Conservation (phyloP, 305 asterid genomes). For the Fraxinus baroniana region DNA sequence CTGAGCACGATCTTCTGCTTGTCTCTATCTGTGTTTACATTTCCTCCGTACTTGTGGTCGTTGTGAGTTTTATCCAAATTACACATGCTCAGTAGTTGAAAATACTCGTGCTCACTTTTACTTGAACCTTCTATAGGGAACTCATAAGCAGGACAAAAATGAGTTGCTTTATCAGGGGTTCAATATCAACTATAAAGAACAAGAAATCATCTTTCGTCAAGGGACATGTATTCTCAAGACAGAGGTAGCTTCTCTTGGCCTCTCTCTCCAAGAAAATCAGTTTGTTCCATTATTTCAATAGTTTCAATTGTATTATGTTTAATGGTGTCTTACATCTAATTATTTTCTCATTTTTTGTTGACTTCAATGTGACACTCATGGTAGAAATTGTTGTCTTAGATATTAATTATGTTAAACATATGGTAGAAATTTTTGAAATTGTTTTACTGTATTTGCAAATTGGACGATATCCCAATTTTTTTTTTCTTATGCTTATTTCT, state of each 20-base stretch:
- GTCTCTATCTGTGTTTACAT: neutral
- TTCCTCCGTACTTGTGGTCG: neutral
- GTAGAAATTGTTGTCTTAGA: neutral
- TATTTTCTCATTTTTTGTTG: neutral
- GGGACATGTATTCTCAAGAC: slow-evolving; percentile 73
- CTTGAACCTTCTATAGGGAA: slow-evolving; percentile 39
- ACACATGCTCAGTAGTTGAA: neutral
- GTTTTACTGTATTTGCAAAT: neutral
- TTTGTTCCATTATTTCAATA: neutral
- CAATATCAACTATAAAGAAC: slow-evolving; percentile 61
- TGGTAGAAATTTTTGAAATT: neutral
- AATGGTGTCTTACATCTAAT: neutral
- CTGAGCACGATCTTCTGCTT: neutral
- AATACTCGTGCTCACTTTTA: slow-evolving; percentile 10
- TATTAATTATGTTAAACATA: neutral
- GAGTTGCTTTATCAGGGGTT: slow-evolving; percentile 69
- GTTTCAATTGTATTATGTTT: neutral
- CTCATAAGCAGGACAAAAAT: slow-evolving; percentile 65
- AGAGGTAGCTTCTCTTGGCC: slow-evolving; percentile 42
- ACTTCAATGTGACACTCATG: neutral
- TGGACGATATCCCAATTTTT: neutral
- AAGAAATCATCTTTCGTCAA: slow-evolving; percentile 76
- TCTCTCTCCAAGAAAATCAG: neutral
- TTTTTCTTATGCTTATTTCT: neutral
- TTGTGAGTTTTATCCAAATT: neutral